Base-by-base conservation (phyloP, 1,139 yeast genomes). In the Suhomyces yuchorum region DNA sequence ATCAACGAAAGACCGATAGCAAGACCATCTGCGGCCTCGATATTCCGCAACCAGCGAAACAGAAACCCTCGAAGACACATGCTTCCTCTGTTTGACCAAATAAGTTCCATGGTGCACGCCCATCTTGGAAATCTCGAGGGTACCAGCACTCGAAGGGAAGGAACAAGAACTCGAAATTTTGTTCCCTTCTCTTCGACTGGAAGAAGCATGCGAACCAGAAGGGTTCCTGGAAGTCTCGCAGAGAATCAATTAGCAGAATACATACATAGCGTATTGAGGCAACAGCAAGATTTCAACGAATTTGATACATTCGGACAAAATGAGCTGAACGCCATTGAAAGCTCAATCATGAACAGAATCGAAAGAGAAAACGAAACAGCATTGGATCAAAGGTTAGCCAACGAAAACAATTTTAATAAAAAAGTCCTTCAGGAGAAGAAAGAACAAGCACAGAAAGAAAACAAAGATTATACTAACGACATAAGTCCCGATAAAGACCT, bases 361-460 rank as follows among this genome's bases (percentile, higher is more conserved):
- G 78, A 73, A 51, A 62, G 73, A 26, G 78, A 74, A 42, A 73
- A 71, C 48, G 79, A 75, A 44, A 50, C 56, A 22, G 68, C 66
- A 7, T 45, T 74, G 39, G 77, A 74, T 50, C 56, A 63, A 34
- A 60, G 73, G 44, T 53, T 71, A 37, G 65, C 62, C 33, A 59
- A 56, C 37, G 80, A 74, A 50, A 64, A 66, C 34, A 52, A 52
- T 7, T 68, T 49, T 51, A 73, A 74, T 54, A 57, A 63, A 30
- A 65, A 65, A 44, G 59, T 60, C 3, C 54, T 71, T 35, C 52
- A 56, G 20, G 69, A 68, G 37, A 75, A 73, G 51, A 58, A 64
- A 46, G 58, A 59, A 22, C 53, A 59, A 12, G 63, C 69, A 2
- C 38, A 15, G 12, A 47, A 50, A 3, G 70, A 66, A 45, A 48